phyloP scores from a whole-genome alignment of 2,329 filamentous ascomycete genomes.

The Onygenales sp. region DNA sequence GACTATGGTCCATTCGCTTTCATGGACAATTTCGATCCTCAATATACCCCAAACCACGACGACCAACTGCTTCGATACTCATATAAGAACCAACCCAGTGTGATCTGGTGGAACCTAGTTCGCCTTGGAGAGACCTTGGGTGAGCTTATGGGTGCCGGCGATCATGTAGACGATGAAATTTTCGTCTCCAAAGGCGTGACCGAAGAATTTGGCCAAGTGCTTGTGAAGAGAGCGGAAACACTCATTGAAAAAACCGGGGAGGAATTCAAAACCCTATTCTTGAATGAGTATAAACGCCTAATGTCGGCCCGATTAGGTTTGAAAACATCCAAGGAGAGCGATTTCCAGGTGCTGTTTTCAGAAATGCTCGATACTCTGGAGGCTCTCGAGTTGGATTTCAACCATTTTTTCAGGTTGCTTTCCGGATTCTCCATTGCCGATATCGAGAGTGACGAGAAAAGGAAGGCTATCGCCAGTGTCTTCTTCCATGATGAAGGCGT shows the following conservation, averaged over 20 bases:
- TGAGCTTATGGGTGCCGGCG: constrained; percentile 73
- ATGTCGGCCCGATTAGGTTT: constrained; percentile 77
- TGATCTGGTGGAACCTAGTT: constrained; percentile 98
- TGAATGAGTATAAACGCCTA: constrained; percentile 77
- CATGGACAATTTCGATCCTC: constrained; percentile 90
- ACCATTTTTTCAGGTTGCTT: constrained; percentile 82
- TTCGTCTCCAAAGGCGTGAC: constrained; percentile 66
- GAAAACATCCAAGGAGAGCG: constrained; percentile 55
- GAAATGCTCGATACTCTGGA: constrained; percentile 74
- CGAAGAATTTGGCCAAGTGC: constrained; percentile 56
- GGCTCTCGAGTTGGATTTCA: constrained; percentile 77
- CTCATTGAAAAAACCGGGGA: constrained; percentile 73
- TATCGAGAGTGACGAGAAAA: constrained; percentile 53
- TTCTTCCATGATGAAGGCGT: constrained; percentile 77
- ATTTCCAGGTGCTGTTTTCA: constrained; percentile 77
- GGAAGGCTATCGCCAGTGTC: constrained; percentile 54
- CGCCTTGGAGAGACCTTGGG: constrained; percentile 81
- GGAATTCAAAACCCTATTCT: constrained; percentile 80
- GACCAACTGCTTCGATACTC: constrained; percentile 78
- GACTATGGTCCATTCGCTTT: constrained; percentile 98
- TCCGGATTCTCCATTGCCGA: constrained; percentile 53
- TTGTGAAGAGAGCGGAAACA: constrained; percentile 71
- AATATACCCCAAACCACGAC: constrained; percentile 95
- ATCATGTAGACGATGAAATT: constrained; percentile 57
- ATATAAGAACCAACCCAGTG: constrained; percentile 87